Conservation (phyloP, 2,329 filamentous ascomycete species). For the Epichloe amarillans region DNA sequence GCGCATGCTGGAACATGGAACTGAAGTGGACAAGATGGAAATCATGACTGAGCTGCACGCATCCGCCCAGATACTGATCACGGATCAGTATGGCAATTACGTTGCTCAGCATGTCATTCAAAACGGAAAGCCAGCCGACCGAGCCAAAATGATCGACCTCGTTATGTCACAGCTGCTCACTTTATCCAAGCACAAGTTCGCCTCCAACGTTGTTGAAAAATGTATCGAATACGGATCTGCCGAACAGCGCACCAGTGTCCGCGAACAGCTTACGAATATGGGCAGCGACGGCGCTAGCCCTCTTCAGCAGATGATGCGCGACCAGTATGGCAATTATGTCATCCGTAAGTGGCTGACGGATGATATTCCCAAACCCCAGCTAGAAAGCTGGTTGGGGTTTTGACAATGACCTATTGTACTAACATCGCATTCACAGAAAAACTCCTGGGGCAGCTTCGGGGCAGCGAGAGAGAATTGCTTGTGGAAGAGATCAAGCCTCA, state of each 20-base stretch:
- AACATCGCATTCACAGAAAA: conserved; percentile 48
- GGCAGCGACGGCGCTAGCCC: conserved; percentile 54
- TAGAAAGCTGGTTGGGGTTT: too few species aligned
- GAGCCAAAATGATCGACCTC: conserved; percentile 56
- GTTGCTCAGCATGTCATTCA: conserved; percentile 86
- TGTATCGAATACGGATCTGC: conserved; percentile 62
- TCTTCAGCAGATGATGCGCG: conserved; percentile 69
- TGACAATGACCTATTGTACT: conserved; percentile 10
- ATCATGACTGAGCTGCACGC: conserved; percentile 70
- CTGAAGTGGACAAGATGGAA: conserved; percentile 52
- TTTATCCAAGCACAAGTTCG: conserved; percentile 89
- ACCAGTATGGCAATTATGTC: conserved; percentile 92
- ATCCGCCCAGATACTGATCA: conserved; percentile 58
- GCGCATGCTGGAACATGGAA: conserved; percentile 74
- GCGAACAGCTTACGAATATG: conserved; percentile 44
- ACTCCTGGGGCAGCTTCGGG: conserved; percentile 52
- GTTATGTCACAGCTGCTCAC: conserved; percentile 59
- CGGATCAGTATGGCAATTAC: conserved; percentile 90
- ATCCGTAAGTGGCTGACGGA: conserved; percentile 53
- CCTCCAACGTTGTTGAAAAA: conserved; percentile 94
- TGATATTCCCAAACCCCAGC: too few species aligned
- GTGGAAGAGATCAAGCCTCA: conserved; percentile 51
- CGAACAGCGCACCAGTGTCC: conserved; percentile 57
- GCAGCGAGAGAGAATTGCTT: conserved; percentile 44
- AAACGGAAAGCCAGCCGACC: conserved; percentile 61